phyloP scores from a whole-genome alignment of 2,329 filamentous ascomycete genomes.

The Talaromyces sp. region DNA sequence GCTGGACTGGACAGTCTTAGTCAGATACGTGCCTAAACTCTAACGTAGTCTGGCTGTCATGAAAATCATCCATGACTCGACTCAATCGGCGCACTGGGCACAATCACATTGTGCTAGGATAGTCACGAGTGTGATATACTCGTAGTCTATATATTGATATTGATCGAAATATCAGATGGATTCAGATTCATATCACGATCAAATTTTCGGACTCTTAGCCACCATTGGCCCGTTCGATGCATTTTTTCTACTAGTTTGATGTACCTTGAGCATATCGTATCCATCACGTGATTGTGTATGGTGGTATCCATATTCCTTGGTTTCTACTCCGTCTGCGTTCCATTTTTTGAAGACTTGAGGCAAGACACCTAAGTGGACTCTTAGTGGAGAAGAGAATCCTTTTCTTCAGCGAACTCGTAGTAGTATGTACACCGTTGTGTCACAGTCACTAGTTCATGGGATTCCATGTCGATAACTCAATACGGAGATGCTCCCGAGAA shows the following conservation, averaged over 20 bases:
- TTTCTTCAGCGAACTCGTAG: background rate
- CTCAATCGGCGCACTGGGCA: constrained; percentile 1
- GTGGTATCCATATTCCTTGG: constrained; percentile 1
- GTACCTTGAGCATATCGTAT: background rate
- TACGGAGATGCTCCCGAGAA: background rate
- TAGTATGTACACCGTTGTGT: background rate
- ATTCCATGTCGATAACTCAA: constrained; percentile 3
- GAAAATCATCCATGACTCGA: background rate
- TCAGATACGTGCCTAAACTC: constrained; percentile 4
- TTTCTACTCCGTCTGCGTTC: no score
- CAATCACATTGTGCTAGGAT: constrained; percentile 10
- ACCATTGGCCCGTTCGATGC: background rate
- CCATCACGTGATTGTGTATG: constrained; percentile 5
- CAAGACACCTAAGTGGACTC: no score
- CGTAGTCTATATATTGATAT: background rate
- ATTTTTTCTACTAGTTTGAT: background rate
- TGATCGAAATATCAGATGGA: background rate
- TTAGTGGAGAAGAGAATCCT: background rate
- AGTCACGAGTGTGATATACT: constrained; percentile 6
- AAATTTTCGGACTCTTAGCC: no score
- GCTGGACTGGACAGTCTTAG: background rate
- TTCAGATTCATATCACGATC: background rate
- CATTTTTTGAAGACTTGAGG: background rate
- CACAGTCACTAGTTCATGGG: background rate
- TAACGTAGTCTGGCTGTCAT: background rate